Percentiles rank a stretch among this genome's conserved stretches.
Evolutionary conservation across 169 alveolate genomes (phyloP).

Genomic region (Condylostoma magnum): DNA sequence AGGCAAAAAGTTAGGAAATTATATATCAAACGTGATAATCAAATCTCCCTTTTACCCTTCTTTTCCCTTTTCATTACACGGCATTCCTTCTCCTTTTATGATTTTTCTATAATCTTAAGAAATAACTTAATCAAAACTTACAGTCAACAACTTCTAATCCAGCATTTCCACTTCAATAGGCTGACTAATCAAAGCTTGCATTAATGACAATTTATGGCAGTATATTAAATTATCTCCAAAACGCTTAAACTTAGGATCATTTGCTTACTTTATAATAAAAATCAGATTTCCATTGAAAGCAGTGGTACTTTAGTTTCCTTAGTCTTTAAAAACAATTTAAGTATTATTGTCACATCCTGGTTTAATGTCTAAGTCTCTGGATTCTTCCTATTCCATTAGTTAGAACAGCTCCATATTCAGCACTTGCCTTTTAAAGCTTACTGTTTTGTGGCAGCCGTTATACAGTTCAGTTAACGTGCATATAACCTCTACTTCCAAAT

Average conservation of each 20-base stretch:
- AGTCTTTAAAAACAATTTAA: neutral
- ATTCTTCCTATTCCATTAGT: neutral
- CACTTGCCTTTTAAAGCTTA: slow-evolving; percentile 45
- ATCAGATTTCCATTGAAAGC: neutral
- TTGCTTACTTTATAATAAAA: neutral
- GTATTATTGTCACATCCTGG: neutral
- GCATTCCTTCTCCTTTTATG: slow-evolving; percentile 32
- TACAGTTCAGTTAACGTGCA: slow-evolving; percentile 76
- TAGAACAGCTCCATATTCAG: slow-evolving; percentile 1
- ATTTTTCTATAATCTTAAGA: neutral
- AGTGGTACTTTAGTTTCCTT: slow-evolving; percentile 2
- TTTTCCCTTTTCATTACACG: neutral
- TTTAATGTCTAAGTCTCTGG: neutral
- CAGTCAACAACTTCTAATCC: slow-evolving; percentile 6
- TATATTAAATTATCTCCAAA: slow-evolving; percentile 6
- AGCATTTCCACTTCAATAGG: slow-evolving; percentile 11
- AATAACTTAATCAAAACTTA: slow-evolving; percentile 16
- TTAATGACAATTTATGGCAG: neutral
- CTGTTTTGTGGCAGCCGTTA: slow-evolving; percentile 63
- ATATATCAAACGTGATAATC: neutral
- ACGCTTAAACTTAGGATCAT: neutral
- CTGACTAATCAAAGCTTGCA: neutral
- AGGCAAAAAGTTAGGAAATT: slow-evolving; percentile 17
- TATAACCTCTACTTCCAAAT: slow-evolving; percentile 46
- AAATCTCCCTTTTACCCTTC: slow-evolving; percentile 11